phyloP scores from a whole-genome alignment of 352 stramenopile genomes.

The Phytophthora fragariae region DNA sequence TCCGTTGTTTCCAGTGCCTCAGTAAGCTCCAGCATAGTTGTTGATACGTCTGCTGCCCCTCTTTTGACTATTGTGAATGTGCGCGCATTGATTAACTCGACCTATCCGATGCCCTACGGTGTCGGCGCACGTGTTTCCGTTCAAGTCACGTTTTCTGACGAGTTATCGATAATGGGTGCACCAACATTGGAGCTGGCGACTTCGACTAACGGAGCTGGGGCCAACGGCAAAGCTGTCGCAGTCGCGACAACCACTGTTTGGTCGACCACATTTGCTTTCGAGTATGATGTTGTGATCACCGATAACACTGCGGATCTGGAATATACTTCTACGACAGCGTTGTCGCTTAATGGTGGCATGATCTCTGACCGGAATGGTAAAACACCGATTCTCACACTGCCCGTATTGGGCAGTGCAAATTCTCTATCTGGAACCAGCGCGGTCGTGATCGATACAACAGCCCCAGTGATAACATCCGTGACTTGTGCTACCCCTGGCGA shows the following conservation, averaged over 20 bases:
- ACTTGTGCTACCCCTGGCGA: conserved; percentile 56
- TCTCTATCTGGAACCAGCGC: conserved; percentile 62
- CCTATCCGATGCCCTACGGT: conserved; percentile 65
- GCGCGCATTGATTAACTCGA: conserved; percentile 43
- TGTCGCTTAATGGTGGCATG: conserved; percentile 58
- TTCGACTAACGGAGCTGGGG: conserved; percentile 35
- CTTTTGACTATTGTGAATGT: conserved; percentile 59
- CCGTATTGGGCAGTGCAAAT: conserved; percentile 42
- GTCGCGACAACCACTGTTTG: conserved; percentile 59
- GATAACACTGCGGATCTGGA: conserved; percentile 65
- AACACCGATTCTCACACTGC: conserved; percentile 60
- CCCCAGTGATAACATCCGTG: conserved; percentile 67
- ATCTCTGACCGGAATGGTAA: conserved; percentile 81
- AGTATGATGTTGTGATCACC: conserved; percentile 69
- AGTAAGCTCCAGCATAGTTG: conserved; percentile 62
- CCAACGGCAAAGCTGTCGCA: conserved; percentile 65
- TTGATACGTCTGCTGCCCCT: conserved; percentile 65
- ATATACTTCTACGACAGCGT: conserved; percentile 63
- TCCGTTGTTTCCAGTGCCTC: conserved; percentile 71
- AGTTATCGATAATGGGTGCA: conserved; percentile 66
- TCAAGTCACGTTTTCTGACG: conserved; percentile 82
- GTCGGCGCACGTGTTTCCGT: conserved; percentile 68
- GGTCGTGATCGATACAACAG: conserved; percentile 76
- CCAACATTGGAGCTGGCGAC: conserved; percentile 63
- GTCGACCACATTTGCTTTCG: conserved; percentile 65